phyloP scores from a whole-genome alignment of 108 stramenopile genomes.

The Schizochytrium sp. region DNA sequence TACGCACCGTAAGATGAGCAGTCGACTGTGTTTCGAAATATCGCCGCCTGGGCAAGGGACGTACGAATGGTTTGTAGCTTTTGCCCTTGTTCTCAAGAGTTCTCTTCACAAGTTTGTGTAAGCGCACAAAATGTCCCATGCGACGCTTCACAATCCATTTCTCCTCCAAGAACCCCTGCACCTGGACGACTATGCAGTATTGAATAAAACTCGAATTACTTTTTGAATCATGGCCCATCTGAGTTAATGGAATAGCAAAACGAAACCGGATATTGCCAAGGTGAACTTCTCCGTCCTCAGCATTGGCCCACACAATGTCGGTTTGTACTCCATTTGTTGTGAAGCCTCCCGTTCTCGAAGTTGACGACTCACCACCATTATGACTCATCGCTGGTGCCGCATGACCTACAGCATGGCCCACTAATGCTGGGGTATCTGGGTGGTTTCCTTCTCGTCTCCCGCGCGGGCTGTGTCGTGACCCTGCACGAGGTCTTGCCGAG shows the following conservation, averaged over 20 bases:
- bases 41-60: slow-evolving; percentile 18
- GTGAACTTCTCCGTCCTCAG: too few species aligned
- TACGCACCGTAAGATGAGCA: background rate
- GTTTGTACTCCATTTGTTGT: too few species aligned
- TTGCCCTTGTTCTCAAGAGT: slow-evolving; percentile 13
- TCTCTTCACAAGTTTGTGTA: slow-evolving; percentile 18
- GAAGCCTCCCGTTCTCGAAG: too few species aligned
- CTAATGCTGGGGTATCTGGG: too few species aligned
- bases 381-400: too few species aligned
- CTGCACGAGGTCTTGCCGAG: too few species aligned
- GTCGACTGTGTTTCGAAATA: slow-evolving; percentile 27
- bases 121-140: background rate
- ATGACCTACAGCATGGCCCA: too few species aligned
- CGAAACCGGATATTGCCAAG: background rate
- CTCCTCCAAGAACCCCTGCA: background rate
- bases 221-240: background rate
- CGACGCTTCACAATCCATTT: slow-evolving; percentile 36
- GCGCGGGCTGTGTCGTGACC: too few species aligned
- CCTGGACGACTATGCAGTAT: slow-evolving; percentile 56
- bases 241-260: slow-evolving; percentile 39
- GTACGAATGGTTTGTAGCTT: background rate
- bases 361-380: too few species aligned
- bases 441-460: too few species aligned
- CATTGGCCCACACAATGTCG: too few species aligned
- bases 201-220: background rate